Evolutionary conservation across 257 asterid species (phyloP).

Genomic region (Linaria vulgaris): DNA sequence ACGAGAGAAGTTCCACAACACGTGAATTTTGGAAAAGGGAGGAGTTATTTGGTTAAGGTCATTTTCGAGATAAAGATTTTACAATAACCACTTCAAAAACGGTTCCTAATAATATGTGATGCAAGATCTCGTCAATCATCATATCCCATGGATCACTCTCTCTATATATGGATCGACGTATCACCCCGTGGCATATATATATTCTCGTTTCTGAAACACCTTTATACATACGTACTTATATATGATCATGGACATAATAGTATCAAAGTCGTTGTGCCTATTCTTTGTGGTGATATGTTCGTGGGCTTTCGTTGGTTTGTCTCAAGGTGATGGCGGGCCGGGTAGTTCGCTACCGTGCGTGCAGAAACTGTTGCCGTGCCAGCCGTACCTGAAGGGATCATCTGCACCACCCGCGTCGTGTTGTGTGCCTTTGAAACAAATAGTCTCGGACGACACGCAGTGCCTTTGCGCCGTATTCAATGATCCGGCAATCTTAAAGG

Average conservation of each 20-base stretch:
- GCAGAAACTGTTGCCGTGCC: slow-evolving; percentile 42
- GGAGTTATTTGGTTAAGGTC: too few relatives aligned
- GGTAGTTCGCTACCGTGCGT: slow-evolving; percentile 38
- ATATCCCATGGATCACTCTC: too few relatives aligned
- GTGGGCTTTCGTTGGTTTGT: slow-evolving; percentile 24
- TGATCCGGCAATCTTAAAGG: slow-evolving; percentile 28
- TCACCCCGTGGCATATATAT: too few relatives aligned
- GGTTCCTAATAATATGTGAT: too few relatives aligned
- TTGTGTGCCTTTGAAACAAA: slow-evolving; percentile 39
- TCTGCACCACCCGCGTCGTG: slow-evolving; percentile 33
- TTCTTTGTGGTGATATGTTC: slow-evolving; percentile 20
- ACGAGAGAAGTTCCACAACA: too few relatives aligned
- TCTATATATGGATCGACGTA: too few relatives aligned
- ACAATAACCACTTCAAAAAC: too few relatives aligned
- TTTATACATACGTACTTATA: too few relatives aligned
- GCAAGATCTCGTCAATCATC: too few relatives aligned
- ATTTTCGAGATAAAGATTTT: too few relatives aligned
- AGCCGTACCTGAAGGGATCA: slow-evolving; percentile 33
- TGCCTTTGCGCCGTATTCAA: slow-evolving; percentile 47
- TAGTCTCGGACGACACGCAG: slow-evolving; percentile 22
- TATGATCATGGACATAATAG: slow-evolving; percentile 25
- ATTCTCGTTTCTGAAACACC: too few relatives aligned
- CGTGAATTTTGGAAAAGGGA: too few relatives aligned
- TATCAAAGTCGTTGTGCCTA: not conserved
- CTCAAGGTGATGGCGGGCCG: slow-evolving; percentile 14